These are phyloP conservation scores for Penicillium antarcticum DNA, from an alignment of 495 filamentous ascomycete species.

Conservation along the genomic window DNA sequence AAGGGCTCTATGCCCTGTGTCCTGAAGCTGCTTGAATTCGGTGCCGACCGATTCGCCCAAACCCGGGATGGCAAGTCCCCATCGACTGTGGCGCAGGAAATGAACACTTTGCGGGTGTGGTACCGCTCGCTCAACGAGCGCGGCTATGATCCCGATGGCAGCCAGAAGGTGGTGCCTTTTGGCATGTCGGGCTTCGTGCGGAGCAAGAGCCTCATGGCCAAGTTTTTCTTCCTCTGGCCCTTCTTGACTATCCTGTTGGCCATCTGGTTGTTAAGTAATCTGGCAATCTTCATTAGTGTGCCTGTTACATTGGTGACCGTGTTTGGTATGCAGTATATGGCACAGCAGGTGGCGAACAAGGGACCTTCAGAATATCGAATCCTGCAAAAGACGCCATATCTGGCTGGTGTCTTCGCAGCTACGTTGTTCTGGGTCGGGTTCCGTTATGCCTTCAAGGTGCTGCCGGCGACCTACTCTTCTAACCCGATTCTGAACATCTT, in stretches of 20 bases:
- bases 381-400: slow-evolving; percentile 85
- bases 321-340: slow-evolving; percentile 75
- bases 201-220: slow-evolving; percentile 74
- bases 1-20: slow-evolving; percentile 84
- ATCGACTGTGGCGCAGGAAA: slow-evolving; percentile 76
- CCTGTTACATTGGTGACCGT: slow-evolving; percentile 63
- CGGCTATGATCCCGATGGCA: slow-evolving; percentile 78
- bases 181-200: slow-evolving; percentile 55
- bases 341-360: slow-evolving; percentile 70
- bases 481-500: slow-evolving; percentile 70
- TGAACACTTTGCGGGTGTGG: slow-evolving; percentile 82
- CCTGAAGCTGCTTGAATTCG: slow-evolving; percentile 89
- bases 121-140: slow-evolving; percentile 78
- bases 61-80: slow-evolving; percentile 88
- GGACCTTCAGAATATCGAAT: slow-evolving; percentile 82
- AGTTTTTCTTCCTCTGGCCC: slow-evolving; percentile 90
- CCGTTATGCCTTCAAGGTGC: slow-evolving; percentile 67
- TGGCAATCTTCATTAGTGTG: slow-evolving; percentile 71
- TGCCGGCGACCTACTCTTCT: slow-evolving; percentile 65
- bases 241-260: slow-evolving; percentile 68
- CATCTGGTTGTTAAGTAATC: slow-evolving; percentile 67
- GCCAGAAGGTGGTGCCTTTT: slow-evolving; percentile 53
- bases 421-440: slow-evolving; percentile 80
- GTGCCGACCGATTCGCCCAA: slow-evolving; percentile 83
- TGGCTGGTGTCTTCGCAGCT: slow-evolving; percentile 89